Evolutionary conservation across 1,139 yeast species (phyloP).

Genomic region (Candida gigantensis): DNA sequence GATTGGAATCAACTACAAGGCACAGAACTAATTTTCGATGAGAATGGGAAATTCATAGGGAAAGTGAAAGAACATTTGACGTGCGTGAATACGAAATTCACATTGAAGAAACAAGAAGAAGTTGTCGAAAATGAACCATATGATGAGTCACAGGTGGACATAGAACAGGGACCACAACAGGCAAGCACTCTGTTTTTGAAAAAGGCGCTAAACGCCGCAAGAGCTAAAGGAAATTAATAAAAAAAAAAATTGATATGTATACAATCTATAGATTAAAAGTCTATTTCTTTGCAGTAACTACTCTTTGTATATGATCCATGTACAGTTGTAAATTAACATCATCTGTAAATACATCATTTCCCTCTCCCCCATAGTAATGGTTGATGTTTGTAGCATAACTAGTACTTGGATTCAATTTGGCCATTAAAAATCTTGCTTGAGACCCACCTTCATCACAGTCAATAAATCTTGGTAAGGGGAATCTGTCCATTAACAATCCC

Average conservation of each 20-base stretch:
- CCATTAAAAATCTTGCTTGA: conserved; percentile 79
- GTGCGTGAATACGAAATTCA: conserved; percentile 31
- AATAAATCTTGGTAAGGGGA: conserved; percentile 92
- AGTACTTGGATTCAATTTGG: conserved; percentile 73
- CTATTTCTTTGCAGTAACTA: conserved; percentile 23
- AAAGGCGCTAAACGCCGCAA: conserved; percentile 30
- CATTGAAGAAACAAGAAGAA: conserved; percentile 16
- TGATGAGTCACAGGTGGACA: conserved; percentile 15
- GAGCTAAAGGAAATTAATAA: conserved; percentile 16
- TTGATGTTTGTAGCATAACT: conserved; percentile 50
- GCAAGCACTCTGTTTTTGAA: conserved; percentile 28
- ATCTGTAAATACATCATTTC: conserved; percentile 58
- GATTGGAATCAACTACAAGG: conserved; percentile 81
- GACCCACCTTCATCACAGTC: conserved; percentile 98
- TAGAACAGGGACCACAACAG: conserved; percentile 9
- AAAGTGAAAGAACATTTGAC: conserved; percentile 42
- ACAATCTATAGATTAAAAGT: neutral
- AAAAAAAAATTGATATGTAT: neutral
- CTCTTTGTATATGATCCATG: conserved; percentile 56
- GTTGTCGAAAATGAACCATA: conserved; percentile 16
- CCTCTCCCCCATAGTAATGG: conserved; percentile 31
- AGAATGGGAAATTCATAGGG: conserved; percentile 54
- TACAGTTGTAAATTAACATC: conserved; percentile 69
- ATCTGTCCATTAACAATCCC: conserved; percentile 83
- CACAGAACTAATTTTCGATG: conserved; percentile 70